phyloP scores from a whole-genome alignment of 768 basidiomycete genomes.

The Nidularia pulvinata region DNA sequence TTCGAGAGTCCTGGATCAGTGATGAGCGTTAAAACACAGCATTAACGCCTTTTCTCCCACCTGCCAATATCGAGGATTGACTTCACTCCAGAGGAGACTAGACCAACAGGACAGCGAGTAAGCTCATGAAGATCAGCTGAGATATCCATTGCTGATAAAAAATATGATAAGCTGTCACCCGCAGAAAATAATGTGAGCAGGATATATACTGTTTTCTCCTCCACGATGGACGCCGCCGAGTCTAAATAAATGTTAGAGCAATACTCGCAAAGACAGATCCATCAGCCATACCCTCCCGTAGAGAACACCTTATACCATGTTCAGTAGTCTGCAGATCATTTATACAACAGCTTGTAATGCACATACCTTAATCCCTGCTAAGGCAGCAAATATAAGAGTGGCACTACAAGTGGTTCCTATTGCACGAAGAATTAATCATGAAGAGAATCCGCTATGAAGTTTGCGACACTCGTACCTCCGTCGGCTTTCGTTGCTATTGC shows the following conservation, averaged over 20 bases:
- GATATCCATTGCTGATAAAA: constrained; percentile 81
- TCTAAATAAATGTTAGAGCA: constrained; percentile 10
- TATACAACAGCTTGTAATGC: not conserved
- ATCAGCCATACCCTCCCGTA: constrained; percentile 80
- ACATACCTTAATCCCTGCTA: constrained; percentile 83
- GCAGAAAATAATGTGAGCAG: not conserved
- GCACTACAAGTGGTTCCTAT: constrained; percentile 71
- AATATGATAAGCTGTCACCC: not conserved
- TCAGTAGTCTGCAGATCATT: constrained; percentile 1
- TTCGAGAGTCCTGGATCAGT: constrained; percentile 64
- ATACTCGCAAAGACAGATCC: not conserved
- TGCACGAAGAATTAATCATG: not conserved
- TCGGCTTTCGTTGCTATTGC: constrained; percentile 67
- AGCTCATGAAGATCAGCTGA: constrained; percentile 95
- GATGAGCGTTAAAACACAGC: not conserved
- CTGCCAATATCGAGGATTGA: constrained; percentile 92
- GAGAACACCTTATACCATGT: constrained; percentile 64
- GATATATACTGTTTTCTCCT: constrained; percentile 37
- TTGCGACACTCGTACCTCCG: constrained; percentile 56
- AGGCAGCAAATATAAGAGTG: constrained; percentile 71
- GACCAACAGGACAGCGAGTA: constrained; percentile 84
- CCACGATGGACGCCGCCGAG: constrained; percentile 46
- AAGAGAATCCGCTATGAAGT: not conserved
- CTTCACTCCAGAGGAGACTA: constrained; percentile 94
- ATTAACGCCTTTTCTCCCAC: constrained; percentile 26